Evolutionary conservation across 2,329 filamentous ascomycete genomes (phyloP), one percentile per base, ranked within the genome.

Genomic region (Delphinella strobiligena): DNA sequence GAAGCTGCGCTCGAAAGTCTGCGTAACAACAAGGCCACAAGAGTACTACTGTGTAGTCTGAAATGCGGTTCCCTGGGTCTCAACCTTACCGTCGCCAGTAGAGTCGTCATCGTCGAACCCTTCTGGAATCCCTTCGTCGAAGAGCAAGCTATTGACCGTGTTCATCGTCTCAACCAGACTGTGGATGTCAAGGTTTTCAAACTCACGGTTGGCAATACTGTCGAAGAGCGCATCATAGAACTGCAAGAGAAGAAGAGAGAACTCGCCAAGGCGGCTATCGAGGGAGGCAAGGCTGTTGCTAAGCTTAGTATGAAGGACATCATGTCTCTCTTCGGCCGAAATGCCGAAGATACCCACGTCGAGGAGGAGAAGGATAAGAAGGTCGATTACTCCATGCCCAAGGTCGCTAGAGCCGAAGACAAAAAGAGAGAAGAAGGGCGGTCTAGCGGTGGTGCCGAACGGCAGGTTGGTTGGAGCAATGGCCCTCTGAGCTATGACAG

Each of bases 51-150:
- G 12, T 98, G 91, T 62, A 93, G 84, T 62, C 71, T 98, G 47
- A 91, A 93, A 53, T 96, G 91, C 53, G 91, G 91, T 47, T 88
- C 85, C 36, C 63, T 98, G 34, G 91, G 91, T 2, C 75, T 98
- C 19, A 98, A 98, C 60, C 68, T 98, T 38, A 98, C 91, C 5
- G 91, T 88, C 0, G 91, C 91, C 8, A 91, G 82, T 46, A 75
- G 91, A 14, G 91, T 98, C 3, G 79, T 98, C 38, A 93, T 98
- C 50, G 70, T 98, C 32, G 91, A 98, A 61, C 91, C 91, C 0
- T 98, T 98, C 62, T 98, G 91, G 91, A 98, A 98, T 60, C 91
- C 50, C 0, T 98, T 98, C 55, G 86, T 98, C 24, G 91, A 98
- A 67, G 91, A 98, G 60, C 91, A 98, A 68, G 91, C 91, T 36